Conservation (phyloP, 2,329 filamentous ascomycete genomes). For the Lasiodiplodia sp. region DNA sequence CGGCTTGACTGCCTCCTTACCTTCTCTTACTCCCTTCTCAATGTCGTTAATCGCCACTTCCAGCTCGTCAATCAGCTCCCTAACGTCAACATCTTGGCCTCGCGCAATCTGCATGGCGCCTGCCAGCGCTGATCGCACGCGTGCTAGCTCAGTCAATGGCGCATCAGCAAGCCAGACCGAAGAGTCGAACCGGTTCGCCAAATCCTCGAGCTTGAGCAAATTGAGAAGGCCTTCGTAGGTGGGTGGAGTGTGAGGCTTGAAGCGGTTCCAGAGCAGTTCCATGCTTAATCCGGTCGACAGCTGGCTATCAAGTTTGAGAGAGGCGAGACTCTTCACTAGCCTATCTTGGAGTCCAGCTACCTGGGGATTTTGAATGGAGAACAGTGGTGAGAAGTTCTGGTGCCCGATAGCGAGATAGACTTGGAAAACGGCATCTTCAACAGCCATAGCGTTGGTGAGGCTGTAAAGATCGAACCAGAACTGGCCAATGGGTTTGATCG, state of each 20-base stretch:
- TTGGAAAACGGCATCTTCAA: constrained; percentile 63
- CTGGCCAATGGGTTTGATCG: constrained; percentile 39
- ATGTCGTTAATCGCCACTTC: constrained; percentile 41
- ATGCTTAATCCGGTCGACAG: constrained; percentile 79
- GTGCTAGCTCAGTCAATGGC: constrained; percentile 44
- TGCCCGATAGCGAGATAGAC: constrained; percentile 56
- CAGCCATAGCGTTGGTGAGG: constrained; percentile 38
- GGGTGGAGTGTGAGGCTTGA: constrained; percentile 67
- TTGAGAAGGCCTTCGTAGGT: constrained; percentile 47
- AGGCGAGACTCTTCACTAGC: constrained; percentile 40
- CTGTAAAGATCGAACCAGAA: constrained; percentile 58
- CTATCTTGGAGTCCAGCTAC: constrained; percentile 36
- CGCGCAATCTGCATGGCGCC: constrained; percentile 44
- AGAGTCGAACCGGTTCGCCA: constrained; percentile 56
- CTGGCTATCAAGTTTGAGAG: constrained; percentile 73
- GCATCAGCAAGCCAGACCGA: constrained; percentile 46
- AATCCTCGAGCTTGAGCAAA: constrained; percentile 51
- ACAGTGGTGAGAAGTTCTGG: constrained; percentile 32
- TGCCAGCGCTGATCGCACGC: constrained; percentile 44
- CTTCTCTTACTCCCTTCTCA: constrained; percentile 40
- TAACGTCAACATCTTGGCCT: constrained; percentile 40
- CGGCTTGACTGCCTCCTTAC: constrained; percentile 38
- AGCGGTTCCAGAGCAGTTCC: constrained; percentile 77
- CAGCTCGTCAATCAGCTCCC: constrained; percentile 41
- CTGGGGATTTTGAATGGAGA: constrained; percentile 27